phyloP scores from a whole-genome alignment of 805 yeast genomes.

The Wickerhamiella cacticola region DNA sequence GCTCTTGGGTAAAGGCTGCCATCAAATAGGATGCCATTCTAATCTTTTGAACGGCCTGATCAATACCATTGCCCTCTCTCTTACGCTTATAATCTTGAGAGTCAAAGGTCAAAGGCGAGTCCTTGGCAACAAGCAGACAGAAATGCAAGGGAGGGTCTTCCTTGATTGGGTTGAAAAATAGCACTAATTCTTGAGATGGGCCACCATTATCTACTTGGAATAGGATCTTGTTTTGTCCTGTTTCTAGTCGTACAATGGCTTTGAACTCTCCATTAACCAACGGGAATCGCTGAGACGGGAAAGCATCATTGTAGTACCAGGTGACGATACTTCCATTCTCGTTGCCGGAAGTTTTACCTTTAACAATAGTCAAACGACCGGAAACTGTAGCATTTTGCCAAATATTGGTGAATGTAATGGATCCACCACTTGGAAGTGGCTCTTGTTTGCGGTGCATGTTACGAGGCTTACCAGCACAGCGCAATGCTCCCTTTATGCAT shows the following conservation, averaged over 20 bases:
- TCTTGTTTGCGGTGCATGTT: slow-evolving; percentile 12
- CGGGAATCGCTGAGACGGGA: slow-evolving; percentile 63
- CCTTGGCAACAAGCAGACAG: slow-evolving; percentile 63
- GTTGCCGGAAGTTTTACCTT: slow-evolving; percentile 27
- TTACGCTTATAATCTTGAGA: slow-evolving; percentile 37
- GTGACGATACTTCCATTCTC: slow-evolving; percentile 35
- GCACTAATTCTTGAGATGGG: slow-evolving; percentile 24
- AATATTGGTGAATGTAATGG: slow-evolving; percentile 24
- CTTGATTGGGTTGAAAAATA: slow-evolving; percentile 44
- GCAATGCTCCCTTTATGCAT: neutral
- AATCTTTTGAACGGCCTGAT: slow-evolving; percentile 59
- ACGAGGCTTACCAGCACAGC: neutral
- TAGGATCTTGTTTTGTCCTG: slow-evolving; percentile 50
- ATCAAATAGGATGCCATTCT: slow-evolving; percentile 75
- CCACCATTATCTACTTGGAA: slow-evolving; percentile 30
- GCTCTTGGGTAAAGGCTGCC: slow-evolving; percentile 88
- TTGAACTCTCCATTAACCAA: slow-evolving; percentile 62
- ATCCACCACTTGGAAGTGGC: slow-evolving; percentile 14
- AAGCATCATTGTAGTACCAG: slow-evolving; percentile 33
- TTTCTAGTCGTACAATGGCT: slow-evolving; percentile 55
- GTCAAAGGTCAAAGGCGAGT: slow-evolving; percentile 60
- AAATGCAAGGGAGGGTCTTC: slow-evolving; percentile 71
- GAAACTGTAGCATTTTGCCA: slow-evolving; percentile 24
- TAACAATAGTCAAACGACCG: slow-evolving; percentile 28
- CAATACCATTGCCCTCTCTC: slow-evolving; percentile 50